Conservation (phyloP, 495 filamentous ascomycete genomes). For the Elasticomyces elasticus region DNA sequence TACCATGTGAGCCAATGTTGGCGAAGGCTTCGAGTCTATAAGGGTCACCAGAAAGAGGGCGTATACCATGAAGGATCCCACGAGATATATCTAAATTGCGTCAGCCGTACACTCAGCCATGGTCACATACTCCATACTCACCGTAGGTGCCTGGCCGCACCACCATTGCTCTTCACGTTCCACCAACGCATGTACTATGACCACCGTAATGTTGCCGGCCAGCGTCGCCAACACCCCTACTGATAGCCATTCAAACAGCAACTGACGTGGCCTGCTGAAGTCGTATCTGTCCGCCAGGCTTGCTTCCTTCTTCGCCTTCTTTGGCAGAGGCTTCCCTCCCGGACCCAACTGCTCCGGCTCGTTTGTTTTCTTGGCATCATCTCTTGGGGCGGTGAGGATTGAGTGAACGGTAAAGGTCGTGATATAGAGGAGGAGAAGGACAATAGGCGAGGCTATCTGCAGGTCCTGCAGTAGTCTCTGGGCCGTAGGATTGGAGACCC, state of each 20-base stretch:
- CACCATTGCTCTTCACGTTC: slow-evolving; percentile 67
- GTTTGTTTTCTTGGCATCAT: slow-evolving; percentile 30
- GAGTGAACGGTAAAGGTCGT: slow-evolving; percentile 53
- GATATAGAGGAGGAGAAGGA: slow-evolving; percentile 59
- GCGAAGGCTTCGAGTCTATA: slow-evolving; percentile 65
- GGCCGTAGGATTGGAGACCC: slow-evolving; percentile 13
- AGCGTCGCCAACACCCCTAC: slow-evolving; percentile 58
- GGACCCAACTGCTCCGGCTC: slow-evolving; percentile 47
- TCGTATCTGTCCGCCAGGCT: slow-evolving; percentile 32
- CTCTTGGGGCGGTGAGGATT: slow-evolving; percentile 40
- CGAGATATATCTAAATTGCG: slow-evolving; percentile 59
- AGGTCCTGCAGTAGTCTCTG: slow-evolving; percentile 38
- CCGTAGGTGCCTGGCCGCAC: slow-evolving; percentile 76
- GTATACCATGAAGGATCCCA: slow-evolving; percentile 68
- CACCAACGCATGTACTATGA: slow-evolving; percentile 65
- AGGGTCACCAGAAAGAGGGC: slow-evolving; percentile 65
- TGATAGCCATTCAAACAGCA: slow-evolving; percentile 66
- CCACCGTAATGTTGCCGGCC: slow-evolving; percentile 60
- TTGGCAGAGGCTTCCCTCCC: slow-evolving; percentile 70
- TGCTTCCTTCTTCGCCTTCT: slow-evolving; percentile 32
- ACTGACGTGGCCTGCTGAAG: slow-evolving; percentile 50
- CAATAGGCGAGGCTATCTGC: slow-evolving; percentile 55
- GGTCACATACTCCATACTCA: slow-evolving; percentile 40
- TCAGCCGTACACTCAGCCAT: slow-evolving; percentile 10
- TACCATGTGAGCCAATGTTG: slow-evolving; percentile 59